Conservation (phyloP, 805 yeast genomes). For the Candida boleticola region DNA sequence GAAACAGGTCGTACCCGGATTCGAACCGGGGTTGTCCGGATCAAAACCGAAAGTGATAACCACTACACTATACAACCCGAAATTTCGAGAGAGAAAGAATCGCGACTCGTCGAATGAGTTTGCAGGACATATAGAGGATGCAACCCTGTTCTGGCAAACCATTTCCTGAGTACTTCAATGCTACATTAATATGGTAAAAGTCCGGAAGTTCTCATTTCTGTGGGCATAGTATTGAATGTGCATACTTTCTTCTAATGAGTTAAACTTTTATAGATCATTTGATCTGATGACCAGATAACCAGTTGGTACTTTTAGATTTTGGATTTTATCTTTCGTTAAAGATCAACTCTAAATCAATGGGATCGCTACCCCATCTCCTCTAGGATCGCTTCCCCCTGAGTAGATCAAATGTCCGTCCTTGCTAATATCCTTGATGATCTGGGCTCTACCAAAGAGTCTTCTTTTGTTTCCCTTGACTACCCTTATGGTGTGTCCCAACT, state of each 20-base stretch:
- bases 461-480: constrained; percentile 43
- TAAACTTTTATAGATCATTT: no score
- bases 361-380: constrained; percentile 83
- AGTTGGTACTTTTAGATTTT: no score
- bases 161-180: no score
- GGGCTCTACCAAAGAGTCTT: constrained; percentile 64
- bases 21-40: constrained; percentile 84
- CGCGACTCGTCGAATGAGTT: no score
- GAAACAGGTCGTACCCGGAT: constrained; percentile 73
- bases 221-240: no score
- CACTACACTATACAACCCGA: constrained; percentile 66
- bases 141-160: no score
- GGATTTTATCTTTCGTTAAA: no score
- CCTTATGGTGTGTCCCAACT: constrained; percentile 57
- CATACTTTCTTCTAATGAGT: no score
- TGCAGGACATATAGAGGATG: no score
- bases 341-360: constrained; percentile 36
- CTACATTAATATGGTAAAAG: no score
- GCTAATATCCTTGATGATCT: constrained; percentile 55
- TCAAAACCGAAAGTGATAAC: constrained; percentile 81
- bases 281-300: no score
- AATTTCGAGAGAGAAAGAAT: not conserved
- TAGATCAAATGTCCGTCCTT: constrained; percentile 46
- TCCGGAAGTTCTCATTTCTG: no score
- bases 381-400: constrained; percentile 72